phyloP scores from a whole-genome alignment of 148 eudicot species.

The Fagopyrum esculentum region DNA sequence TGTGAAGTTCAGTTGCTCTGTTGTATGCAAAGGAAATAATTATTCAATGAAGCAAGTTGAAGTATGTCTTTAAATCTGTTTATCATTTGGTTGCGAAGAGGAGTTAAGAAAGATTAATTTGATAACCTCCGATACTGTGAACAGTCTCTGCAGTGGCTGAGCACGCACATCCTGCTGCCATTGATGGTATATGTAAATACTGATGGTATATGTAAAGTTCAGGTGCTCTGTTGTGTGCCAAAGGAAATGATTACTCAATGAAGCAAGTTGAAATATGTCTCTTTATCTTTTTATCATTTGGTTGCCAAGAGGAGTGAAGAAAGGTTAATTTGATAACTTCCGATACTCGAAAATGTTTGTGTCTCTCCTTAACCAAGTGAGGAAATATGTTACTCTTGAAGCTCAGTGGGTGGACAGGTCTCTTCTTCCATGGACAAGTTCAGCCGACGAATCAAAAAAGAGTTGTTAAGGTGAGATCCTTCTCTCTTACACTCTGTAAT shows the following conservation, averaged over 20 bases:
- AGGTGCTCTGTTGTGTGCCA: not conserved
- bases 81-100: not conserved
- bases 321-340: not conserved
- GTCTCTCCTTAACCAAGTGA: not conserved
- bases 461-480: not conserved
- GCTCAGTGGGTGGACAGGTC: not conserved
- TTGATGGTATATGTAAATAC: not conserved
- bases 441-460: not conserved
- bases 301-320: not conserved
- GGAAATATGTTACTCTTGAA: not conserved
- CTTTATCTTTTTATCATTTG: not conserved
- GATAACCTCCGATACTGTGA: not conserved
- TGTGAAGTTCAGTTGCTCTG: not conserved
- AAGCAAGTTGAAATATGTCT: not conserved
- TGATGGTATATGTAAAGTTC: not conserved
- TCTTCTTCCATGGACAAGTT: constrained; percentile 1
- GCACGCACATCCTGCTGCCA: not conserved
- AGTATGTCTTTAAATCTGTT: not conserved
- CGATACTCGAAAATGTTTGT: not conserved
- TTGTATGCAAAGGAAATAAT: not conserved
- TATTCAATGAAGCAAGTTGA: not conserved
- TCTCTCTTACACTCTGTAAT: not conserved
- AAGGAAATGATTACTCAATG: not conserved
- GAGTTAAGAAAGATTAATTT: not conserved
- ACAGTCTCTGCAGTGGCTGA: constrained; percentile 26